A percentile compares a stretch with the other conserved stretches of the same genome.
phyloP scores from a whole-genome alignment of 495 filamentous ascomycete genomes.

The Aspergillus biplanus region DNA sequence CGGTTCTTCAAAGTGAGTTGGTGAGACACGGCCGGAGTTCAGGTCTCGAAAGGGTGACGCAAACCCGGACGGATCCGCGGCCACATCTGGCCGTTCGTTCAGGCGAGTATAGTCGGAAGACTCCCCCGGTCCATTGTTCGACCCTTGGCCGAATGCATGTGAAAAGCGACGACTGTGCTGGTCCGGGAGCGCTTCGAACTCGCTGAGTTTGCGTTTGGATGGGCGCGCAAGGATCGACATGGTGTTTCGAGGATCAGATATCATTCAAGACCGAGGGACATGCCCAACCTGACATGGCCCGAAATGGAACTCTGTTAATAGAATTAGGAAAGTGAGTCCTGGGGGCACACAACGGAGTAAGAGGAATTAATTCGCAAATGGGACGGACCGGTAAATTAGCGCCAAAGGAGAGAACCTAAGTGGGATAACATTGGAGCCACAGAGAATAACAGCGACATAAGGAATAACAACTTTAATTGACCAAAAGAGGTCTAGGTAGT shows the following conservation, averaged over 20 bases:
- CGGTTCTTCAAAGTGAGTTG: conserved; percentile 34
- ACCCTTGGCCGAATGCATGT: conserved; percentile 13
- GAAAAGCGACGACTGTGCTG: conserved; percentile 18
- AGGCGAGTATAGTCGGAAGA: conserved; percentile 23
- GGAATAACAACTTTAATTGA: background rate
- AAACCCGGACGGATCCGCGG: conserved; percentile 28
- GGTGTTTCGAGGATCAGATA: conserved; percentile 12
- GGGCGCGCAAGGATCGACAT: conserved; percentile 47
- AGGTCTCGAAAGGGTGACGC: conserved; percentile 33
- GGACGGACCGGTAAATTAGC: conserved; percentile 2
- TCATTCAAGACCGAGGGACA: background rate
- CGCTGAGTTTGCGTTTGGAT: conserved; percentile 41
- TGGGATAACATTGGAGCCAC: background rate
- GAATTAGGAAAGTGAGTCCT: background rate
- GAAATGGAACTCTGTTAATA: conserved; percentile 1
- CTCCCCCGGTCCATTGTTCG: background rate
- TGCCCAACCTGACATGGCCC: conserved; percentile 14
- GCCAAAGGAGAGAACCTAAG: background rate
- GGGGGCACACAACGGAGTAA: background rate
- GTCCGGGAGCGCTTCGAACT: conserved; percentile 33
- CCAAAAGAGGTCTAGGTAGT: background rate
- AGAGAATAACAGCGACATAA: background rate
- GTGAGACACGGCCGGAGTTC: conserved; percentile 39
- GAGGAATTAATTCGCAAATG: background rate
- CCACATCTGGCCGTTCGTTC: conserved; percentile 29